A percentile compares a stretch with the other conserved stretches of the same genome.
phyloP scores from a whole-genome alignment of 495 filamentous ascomycete species.

The Xylaria grammica region DNA sequence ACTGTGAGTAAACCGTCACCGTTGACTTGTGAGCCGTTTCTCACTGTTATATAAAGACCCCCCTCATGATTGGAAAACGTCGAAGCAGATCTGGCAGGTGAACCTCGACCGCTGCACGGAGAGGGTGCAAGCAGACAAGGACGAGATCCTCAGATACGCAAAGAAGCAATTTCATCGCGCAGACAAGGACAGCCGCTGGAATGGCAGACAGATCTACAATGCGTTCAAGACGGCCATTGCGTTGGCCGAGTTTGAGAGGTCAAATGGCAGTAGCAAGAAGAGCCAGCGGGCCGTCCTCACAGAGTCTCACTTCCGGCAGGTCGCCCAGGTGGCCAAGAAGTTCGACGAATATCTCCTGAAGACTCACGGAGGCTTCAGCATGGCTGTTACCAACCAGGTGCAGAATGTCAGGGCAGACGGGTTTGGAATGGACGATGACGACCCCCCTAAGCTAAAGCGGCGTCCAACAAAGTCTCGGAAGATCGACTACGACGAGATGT shows the following conservation, averaged over 20 bases:
- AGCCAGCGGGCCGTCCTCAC: slow-evolving; percentile 12
- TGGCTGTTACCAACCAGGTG: slow-evolving; percentile 2
- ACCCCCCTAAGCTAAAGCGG: slow-evolving; percentile 6
- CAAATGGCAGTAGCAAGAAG: slow-evolving; percentile 3
- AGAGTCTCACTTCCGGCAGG: slow-evolving; percentile 23
- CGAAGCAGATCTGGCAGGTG: slow-evolving; percentile 77
- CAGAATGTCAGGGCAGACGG: slow-evolving; percentile 55
- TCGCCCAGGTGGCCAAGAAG: slow-evolving; percentile 25
- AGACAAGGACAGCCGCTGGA: slow-evolving; percentile 37
- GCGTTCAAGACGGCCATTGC: slow-evolving; percentile 48
- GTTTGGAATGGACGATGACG: slow-evolving; percentile 9
- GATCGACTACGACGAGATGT: slow-evolving; percentile 17
- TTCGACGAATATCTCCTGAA: slow-evolving; percentile 31
- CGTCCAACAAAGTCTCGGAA: slow-evolving; percentile 14
- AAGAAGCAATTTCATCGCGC: slow-evolving; percentile 19
- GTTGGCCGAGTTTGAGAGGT: slow-evolving; percentile 33
- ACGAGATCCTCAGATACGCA: slow-evolving; percentile 27
- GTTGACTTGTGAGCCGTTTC: slow-evolving; percentile 51
- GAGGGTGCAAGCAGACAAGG: slow-evolving; percentile 45
- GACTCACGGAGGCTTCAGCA: slow-evolving; percentile 25
- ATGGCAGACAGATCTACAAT: slow-evolving; percentile 52
- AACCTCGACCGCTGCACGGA: slow-evolving; percentile 67
- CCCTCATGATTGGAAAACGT: slow-evolving; percentile 69
- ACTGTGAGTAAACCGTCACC: slow-evolving; percentile 79
- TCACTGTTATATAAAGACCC: slow-evolving; percentile 53